Evolutionary conservation across 2,329 filamentous ascomycete genomes (phyloP).

Genomic region (Neodidymelliopsis sp.): DNA sequence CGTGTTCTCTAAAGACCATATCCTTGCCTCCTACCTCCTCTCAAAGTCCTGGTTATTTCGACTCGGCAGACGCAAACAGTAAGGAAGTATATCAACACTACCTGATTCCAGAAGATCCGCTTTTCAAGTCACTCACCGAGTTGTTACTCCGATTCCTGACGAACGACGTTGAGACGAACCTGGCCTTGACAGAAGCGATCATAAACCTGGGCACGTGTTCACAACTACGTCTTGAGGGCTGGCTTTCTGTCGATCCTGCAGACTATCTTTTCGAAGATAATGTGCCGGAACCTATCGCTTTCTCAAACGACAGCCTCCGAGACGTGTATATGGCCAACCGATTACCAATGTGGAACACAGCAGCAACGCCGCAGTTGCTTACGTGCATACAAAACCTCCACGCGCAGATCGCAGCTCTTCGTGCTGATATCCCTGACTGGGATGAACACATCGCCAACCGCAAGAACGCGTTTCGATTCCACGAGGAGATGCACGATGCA

Average conservation of each 20-base stretch:
- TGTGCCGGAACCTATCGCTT: slow-evolving; percentile 30
- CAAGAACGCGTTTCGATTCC: slow-evolving; percentile 58
- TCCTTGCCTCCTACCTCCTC: slow-evolving; percentile 67
- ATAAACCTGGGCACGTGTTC: slow-evolving; percentile 85
- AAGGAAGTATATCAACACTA: slow-evolving; percentile 67
- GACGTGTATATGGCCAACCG: slow-evolving; percentile 47
- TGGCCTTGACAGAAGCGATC: slow-evolving; percentile 84
- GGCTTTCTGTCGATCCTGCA: slow-evolving; percentile 77
- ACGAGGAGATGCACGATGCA: slow-evolving; percentile 54
- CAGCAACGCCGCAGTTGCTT: slow-evolving; percentile 52
- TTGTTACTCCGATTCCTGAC: slow-evolving; percentile 82
- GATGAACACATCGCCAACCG: slow-evolving; percentile 58
- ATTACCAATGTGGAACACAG: slow-evolving; percentile 46
- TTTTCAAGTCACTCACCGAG: slow-evolving; percentile 60
- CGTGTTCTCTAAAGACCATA: slow-evolving; percentile 74
- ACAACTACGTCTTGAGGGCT: slow-evolving; percentile 86
- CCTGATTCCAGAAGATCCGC: slow-evolving; percentile 67
- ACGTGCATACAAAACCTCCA: slow-evolving; percentile 52
- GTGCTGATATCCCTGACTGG: slow-evolving; percentile 55
- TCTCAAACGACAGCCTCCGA: slow-evolving; percentile 39
- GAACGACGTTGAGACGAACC: slow-evolving; percentile 90
- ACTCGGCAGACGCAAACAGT: slow-evolving; percentile 57
- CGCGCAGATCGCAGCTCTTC: slow-evolving; percentile 53
- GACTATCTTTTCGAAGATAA: slow-evolving; percentile 47
- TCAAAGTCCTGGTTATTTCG: slow-evolving; percentile 60